These are phyloP conservation scores for Santalum album DNA, from an alignment of 164 flowering plant species.

Conservation along the genomic window DNA sequence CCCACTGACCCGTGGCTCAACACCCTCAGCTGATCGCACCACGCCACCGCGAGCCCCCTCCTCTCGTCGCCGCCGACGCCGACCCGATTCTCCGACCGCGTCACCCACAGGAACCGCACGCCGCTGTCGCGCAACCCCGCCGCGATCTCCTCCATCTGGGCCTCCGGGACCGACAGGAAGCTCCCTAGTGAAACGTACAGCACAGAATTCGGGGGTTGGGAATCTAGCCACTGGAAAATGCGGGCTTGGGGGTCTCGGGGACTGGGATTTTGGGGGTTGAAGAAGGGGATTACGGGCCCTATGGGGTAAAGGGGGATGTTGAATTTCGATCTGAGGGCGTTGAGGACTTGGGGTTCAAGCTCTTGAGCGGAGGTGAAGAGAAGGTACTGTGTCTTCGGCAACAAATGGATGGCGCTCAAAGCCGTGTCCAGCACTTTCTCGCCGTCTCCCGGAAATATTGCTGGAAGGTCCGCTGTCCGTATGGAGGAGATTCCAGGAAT, in stretches of 20 bases:
- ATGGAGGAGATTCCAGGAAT: conserved; percentile 36
- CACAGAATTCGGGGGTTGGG: conserved; percentile 24
- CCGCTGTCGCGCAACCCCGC: conserved; percentile 24
- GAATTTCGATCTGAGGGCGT: conserved; percentile 12
- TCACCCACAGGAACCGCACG: conserved; percentile 27
- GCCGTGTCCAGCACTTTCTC: background rate
- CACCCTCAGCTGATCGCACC: conserved; percentile 71
- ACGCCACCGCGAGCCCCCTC: conserved; percentile 39
- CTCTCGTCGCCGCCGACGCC: conserved; percentile 13
- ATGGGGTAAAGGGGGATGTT: conserved; percentile 23
- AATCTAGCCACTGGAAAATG: conserved; percentile 29
- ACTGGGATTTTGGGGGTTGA: background rate
- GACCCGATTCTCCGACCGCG: conserved; percentile 18
- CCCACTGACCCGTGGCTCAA: conserved; percentile 50
- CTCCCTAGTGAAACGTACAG: conserved; percentile 39
- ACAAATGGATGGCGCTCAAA: conserved; percentile 4
- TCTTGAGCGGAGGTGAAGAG: conserved; percentile 26
- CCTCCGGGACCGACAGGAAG: conserved; percentile 20
- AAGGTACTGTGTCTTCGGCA: conserved; percentile 27
- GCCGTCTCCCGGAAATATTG: conserved; percentile 7
- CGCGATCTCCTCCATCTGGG: conserved; percentile 28
- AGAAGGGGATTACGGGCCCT: conserved; percentile 31
- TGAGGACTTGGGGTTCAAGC: conserved; percentile 26
- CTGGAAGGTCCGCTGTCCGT: conserved; percentile 22
- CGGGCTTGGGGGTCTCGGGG: background rate